Evolutionary conservation across 2,329 filamentous ascomycete genomes (phyloP).

Genomic region (Fusarium sp.): DNA sequence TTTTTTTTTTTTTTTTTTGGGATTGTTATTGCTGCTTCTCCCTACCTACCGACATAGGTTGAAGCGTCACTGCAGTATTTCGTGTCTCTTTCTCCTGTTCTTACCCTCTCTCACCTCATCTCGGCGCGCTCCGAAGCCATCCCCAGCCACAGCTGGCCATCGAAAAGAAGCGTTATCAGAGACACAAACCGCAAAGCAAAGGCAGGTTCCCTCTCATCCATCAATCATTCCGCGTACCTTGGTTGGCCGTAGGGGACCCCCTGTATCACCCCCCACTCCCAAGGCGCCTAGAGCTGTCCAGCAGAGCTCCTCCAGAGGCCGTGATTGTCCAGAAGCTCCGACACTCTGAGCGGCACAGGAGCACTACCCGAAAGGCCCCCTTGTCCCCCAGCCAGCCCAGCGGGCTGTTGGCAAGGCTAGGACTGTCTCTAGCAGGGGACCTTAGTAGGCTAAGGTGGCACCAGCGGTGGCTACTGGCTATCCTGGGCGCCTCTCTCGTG

Average conservation of each 20-base stretch:
- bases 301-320: slow-evolving; percentile 1
- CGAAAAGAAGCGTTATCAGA: slow-evolving; percentile 24
- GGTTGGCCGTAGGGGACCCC: slow-evolving; percentile 26
- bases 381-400: slow-evolving; percentile 15
- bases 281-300: slow-evolving; percentile 5
- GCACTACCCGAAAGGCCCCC: slow-evolving; percentile 17
- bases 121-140: slow-evolving; percentile 22
- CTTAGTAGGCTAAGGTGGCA: slow-evolving; percentile 30
- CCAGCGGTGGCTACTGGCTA: slow-evolving; percentile 37
- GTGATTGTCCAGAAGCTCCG: slow-evolving; percentile 25
- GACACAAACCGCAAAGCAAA: slow-evolving; percentile 13
- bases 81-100: not conserved
- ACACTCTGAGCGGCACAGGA: slow-evolving; percentile 21
- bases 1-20: too few species aligned
- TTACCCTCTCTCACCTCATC: slow-evolving; percentile 5
- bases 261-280: slow-evolving; percentile 31
- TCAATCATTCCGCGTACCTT: slow-evolving; percentile 25
- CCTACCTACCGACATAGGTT: not conserved
- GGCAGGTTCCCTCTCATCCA: slow-evolving; percentile 25
- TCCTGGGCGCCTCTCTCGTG: slow-evolving; percentile 35
- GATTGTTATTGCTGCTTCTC: not conserved
- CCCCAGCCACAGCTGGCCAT: slow-evolving; percentile 31
- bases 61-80: not conserved
- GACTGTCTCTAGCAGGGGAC: slow-evolving; percentile 31
- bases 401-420: slow-evolving; percentile 33